Conservation (phyloP, 345 rosid species). For the Clarkia xantiana region DNA sequence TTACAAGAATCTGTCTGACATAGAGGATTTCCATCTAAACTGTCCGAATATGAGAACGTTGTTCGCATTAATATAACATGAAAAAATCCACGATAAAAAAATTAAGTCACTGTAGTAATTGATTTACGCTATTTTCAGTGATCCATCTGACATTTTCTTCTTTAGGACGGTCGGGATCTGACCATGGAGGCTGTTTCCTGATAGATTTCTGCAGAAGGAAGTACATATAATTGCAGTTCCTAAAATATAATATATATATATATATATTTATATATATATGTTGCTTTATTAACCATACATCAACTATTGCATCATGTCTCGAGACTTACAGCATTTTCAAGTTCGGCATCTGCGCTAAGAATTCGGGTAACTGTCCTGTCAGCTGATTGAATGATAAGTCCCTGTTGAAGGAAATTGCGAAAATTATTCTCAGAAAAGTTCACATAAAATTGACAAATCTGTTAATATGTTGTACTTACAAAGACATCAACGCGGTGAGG, state of each 20-base stretch:
- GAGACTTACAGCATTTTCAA: constrained; percentile 34
- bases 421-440: background rate
- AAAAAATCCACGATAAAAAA: too few relatives aligned
- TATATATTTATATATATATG: too few relatives aligned
- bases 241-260: too few relatives aligned
- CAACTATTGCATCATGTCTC: too few relatives aligned
- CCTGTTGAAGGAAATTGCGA: constrained; percentile 17
- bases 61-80: too few relatives aligned
- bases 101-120: too few relatives aligned
- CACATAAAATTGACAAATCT: background rate
- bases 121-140: constrained; percentile 4
- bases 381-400: constrained; percentile 44
- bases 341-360: constrained; percentile 14
- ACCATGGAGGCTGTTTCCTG: constrained; percentile 27
- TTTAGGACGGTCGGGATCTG: constrained; percentile 16
- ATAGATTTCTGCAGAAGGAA: constrained; percentile 16
- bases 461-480: too few relatives aligned
- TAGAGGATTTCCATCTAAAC: background rate
- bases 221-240: background rate
- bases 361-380: constrained; percentile 26
- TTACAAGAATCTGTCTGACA: background rate
- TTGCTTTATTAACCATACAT: too few relatives aligned
- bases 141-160: constrained; percentile 18
- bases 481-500: background rate
- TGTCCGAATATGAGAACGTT: too few relatives aligned